Percentiles rank a stretch among this genome's conserved stretches.
These are phyloP conservation scores for Fimicolochytrium jonesii DNA, from an alignment of 192 early-diverging fungal genomes.

Conservation along the genomic window DNA sequence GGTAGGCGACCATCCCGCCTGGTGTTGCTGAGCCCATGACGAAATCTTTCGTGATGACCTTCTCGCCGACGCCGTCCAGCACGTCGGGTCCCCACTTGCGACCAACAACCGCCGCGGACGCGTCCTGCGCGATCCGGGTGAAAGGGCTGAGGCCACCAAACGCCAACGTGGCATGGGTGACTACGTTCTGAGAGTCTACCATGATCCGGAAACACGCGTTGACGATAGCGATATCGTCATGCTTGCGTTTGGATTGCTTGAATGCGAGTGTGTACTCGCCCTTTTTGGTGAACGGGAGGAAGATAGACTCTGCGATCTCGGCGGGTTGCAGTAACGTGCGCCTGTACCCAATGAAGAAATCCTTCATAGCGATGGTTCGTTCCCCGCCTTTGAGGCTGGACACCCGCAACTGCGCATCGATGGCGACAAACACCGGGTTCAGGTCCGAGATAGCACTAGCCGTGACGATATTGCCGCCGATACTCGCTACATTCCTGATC, in stretches of 20 bases:
- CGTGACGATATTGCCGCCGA: constrained; percentile 83
- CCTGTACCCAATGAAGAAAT: constrained; percentile 83
- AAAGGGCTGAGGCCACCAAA: constrained; percentile 75
- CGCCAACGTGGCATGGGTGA: constrained; percentile 59
- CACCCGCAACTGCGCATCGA: constrained; percentile 21
- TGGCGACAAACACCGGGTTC: constrained; percentile 78
- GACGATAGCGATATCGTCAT: constrained; percentile 87
- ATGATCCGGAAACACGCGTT: constrained; percentile 65
- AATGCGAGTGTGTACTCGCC: constrained; percentile 67
- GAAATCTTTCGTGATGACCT: constrained; percentile 27
- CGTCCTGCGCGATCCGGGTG: constrained; percentile 52
- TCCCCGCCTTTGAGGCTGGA: constrained; percentile 20
- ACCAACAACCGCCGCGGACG: constrained; percentile 44
- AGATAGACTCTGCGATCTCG: constrained; percentile 54
- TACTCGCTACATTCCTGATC: constrained; percentile 80
- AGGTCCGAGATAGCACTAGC: constrained; percentile 88
- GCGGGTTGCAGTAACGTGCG: constrained; percentile 60
- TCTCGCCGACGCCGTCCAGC: constrained; percentile 23
- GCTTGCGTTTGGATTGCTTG: constrained; percentile 85
- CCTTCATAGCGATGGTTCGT: constrained; percentile 54
- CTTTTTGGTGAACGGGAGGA: constrained; percentile 56
- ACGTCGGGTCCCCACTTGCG: constrained; percentile 50
- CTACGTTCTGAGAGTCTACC: constrained; percentile 41
- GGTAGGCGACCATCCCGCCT: constrained; percentile 42
- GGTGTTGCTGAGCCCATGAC: constrained; percentile 30